phyloP scores from a whole-genome alignment of 148 eudicot genomes.

The Fagopyrum tataricum region DNA sequence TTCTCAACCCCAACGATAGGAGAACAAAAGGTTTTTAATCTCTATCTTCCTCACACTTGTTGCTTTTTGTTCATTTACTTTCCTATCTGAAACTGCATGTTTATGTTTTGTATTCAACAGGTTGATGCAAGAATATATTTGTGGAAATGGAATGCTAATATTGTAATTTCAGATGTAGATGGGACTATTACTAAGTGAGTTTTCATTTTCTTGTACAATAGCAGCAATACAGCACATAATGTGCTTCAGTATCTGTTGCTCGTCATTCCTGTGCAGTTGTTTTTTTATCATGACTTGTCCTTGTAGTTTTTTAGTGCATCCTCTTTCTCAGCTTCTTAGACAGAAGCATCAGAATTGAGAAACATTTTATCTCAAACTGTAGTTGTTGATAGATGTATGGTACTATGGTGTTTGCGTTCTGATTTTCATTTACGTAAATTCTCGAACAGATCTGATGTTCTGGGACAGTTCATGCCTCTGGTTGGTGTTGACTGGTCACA shows the following conservation, averaged over 20 bases:
- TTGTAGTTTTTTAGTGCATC: not conserved
- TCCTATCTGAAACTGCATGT: not conserved
- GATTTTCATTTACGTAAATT: not conserved
- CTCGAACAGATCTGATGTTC: conserved; percentile 79
- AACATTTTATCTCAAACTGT: not conserved
- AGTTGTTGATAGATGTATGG: not conserved
- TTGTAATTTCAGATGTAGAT: conserved; percentile 96
- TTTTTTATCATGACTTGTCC: not conserved
- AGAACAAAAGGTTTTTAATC: conserved; percentile 50
- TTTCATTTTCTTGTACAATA: not conserved
- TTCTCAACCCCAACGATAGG: conserved; percentile 77
- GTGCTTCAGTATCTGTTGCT: not conserved
- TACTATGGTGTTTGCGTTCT: not conserved
- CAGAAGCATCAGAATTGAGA: not conserved
- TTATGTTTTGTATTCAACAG: conserved; percentile 30
- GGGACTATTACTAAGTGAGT: conserved; percentile 96
- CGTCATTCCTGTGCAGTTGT: not conserved
- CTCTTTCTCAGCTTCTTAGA: no score
- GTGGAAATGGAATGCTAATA: conserved; percentile 85
- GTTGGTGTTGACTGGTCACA: conserved; percentile 93
- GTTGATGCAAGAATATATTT: conserved; percentile 88
- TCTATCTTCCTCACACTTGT: not conserved
- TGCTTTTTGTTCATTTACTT: conserved; percentile 5
- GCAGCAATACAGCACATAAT: not conserved
- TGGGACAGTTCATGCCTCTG: conserved; percentile 98